Conservation (phyloP, 2,329 filamentous ascomycete genomes). For the Fusarium torreyae region DNA sequence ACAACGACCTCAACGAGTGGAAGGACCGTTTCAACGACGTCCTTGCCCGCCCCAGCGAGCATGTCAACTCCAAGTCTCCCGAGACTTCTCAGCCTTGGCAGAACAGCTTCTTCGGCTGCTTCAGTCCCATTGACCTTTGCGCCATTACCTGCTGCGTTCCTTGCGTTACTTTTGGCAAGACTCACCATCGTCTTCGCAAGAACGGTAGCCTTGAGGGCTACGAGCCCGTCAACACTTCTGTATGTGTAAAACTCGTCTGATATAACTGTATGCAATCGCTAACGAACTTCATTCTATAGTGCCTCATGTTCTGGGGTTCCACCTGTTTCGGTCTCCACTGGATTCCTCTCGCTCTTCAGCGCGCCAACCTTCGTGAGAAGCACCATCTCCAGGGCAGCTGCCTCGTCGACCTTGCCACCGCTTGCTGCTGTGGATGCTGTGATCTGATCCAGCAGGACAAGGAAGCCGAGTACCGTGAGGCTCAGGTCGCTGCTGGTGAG, state of each 20-base stretch:
- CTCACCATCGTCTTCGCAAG: constrained; percentile 61
- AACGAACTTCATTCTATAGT: constrained; percentile 48
- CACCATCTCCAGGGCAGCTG: constrained; percentile 63
- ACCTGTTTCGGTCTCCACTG: constrained; percentile 59
- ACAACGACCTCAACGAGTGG: constrained; percentile 62
- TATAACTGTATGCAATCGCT: background rate
- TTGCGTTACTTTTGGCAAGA: constrained; percentile 66
- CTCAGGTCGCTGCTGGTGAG: constrained; percentile 19
- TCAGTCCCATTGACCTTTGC: constrained; percentile 61
- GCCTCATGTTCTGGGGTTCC: constrained; percentile 61
- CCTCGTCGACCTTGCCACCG: constrained; percentile 58
- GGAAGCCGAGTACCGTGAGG: constrained; percentile 59
- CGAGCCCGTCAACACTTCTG: constrained; percentile 63
- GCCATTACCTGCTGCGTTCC: constrained; percentile 63
- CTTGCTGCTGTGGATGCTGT: constrained; percentile 64
- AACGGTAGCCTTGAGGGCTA: constrained; percentile 60
- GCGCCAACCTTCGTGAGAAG: constrained; percentile 61
- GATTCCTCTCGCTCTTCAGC: constrained; percentile 62
- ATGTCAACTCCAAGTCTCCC: constrained; percentile 60
- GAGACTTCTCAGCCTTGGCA: constrained; percentile 57
- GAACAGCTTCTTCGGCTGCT: constrained; percentile 61
- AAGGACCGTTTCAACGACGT: constrained; percentile 61
- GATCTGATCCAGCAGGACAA: constrained; percentile 64
- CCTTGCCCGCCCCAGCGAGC: constrained; percentile 59
- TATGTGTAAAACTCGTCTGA: constrained; percentile 46